Evolutionary conservation across 1,284 basidiomycete species (phyloP), one percentile per base, ranked within the genome.

Genomic region (Sporisorium scitamineum): DNA sequence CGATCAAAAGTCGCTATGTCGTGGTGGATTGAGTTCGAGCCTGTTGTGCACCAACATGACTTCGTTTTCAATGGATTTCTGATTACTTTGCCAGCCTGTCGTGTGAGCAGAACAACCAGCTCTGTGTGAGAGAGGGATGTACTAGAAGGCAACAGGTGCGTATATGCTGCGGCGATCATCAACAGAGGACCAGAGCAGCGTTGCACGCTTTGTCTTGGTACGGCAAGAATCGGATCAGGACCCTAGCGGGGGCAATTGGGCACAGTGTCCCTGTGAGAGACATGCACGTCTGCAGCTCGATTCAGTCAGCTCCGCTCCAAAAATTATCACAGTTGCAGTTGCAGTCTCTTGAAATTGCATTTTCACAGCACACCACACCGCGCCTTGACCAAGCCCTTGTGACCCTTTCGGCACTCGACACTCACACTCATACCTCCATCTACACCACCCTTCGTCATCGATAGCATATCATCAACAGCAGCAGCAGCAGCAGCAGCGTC

Each of bases 1-100:
- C 83, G 14, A 79, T 84, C 56, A 83, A 82, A 67, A 79, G 69
- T 34, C 77, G 84, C 34, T 85, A 85, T 52, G 83, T 85, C 14
- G 78, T 81, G 18, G 78, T 84, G 14, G 81, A 82, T 61, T 84
- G 50, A 69, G 29, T n/a, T 31, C 29, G 47, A 8, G n/a, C 10
- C 9, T 20, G n/a, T 31, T 50, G 47, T 48, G 27, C 47, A 26
- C 18, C 47, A 29, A 32, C n/a, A 27, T 7, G 48, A n/a, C n/a
- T 50, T 50, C 11, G 27, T 10, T 18, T 31, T 31, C 27, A 50
- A 50, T 50, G 48, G 29, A 31, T 20, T 20, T 27, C 9, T 11
- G 14, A 31, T 50, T 29, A 20, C 9, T 50, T 31, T 50, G 18
- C n/a, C 26, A 26, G 26, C 29, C 7, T 18, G 13, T 14, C 24